A percentile compares a stretch with the other conserved stretches of the same genome.
phyloP scores from a whole-genome alignment of 345 rosid genomes.

The Eucalyptus cloeziana region DNA sequence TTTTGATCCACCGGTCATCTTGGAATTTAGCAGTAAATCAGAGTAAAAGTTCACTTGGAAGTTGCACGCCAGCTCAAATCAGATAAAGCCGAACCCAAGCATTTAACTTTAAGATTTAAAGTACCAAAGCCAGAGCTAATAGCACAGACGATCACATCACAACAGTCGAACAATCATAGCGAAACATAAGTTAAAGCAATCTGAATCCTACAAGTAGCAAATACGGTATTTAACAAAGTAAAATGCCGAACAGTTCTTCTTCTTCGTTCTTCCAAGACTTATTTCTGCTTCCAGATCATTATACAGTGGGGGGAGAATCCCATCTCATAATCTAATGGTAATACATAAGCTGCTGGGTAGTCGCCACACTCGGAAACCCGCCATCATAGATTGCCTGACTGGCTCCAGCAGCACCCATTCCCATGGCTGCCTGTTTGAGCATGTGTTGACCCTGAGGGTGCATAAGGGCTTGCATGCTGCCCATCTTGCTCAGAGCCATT shows the following conservation, averaged over 20 bases:
- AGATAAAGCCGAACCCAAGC: background rate
- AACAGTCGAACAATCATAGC: background rate
- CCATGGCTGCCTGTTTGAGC: constrained; percentile 68
- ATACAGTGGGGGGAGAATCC: background rate
- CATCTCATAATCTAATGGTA: constrained; percentile 30
- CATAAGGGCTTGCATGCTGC: constrained; percentile 52
- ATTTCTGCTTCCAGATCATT: background rate
- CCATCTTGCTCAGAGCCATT: constrained; percentile 57
- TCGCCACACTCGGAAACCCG: constrained; percentile 61
- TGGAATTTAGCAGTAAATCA: background rate
- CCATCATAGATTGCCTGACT: constrained; percentile 76
- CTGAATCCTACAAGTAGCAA: background rate
- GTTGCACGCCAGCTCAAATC: background rate
- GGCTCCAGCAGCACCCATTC: constrained; percentile 55
- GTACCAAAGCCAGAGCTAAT: background rate
- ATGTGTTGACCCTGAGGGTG: constrained; percentile 74
- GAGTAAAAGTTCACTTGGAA: background rate
- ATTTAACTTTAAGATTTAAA: background rate
- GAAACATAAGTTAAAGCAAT: background rate
- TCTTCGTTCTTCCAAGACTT: background rate
- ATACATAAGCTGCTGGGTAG: constrained; percentile 85
- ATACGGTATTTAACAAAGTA: background rate
- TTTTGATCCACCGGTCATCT: background rate
- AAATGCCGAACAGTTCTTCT: background rate
- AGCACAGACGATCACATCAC: background rate